Evolutionary conservation across 2,329 filamentous ascomycete species (phyloP), one percentile per base, ranked within the genome.

Genomic region (Epichloe scottii): DNA sequence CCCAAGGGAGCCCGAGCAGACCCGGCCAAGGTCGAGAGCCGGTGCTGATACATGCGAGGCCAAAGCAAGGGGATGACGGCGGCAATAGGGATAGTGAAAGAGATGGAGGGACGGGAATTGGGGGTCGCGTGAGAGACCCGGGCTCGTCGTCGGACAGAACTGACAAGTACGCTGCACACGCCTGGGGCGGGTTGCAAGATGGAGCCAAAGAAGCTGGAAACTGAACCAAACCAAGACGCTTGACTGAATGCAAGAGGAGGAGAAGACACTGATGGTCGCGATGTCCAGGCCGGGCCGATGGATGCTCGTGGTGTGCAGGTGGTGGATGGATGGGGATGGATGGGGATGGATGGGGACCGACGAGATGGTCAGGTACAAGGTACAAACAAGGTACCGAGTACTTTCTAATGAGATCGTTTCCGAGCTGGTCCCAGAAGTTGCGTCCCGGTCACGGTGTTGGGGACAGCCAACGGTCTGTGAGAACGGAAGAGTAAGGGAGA

Each of bases 11-110:
- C 30, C 50, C 45, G 43, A 54, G 51, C 48, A 51, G 54, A 53
- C 34, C 42, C 48, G 47, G 52, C 39, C 52, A 54, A 51, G 35
- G 51, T 48, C 46, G 53, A 52, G 47, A 58, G 46, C 33, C 50
- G 46, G 43, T 55, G 55, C 41, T 46, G 57, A 49, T 53, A 48
- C 58, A 60, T 59, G 49, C 51, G 54, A 52, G 49, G 50, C 52
- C 55, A 40, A 51, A 52, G 42, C 40, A 23, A 34, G 54, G 50
- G 46, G 49, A 47, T 47, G 40, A 49, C 33, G 49, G 46, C 35
- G 46, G 48, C 44, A 15, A 17, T 30, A 8, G 35, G 34, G 51
- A 48, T 42, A 41, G 42, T 30, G 45, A 44, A 37, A 35, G 41
- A 8, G 19, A 15, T 23, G 40, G 46, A 44, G 39, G 39, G 34